Evolutionary conservation across 2,329 filamentous ascomycete species (phyloP).

Genomic region (Exutisphaerella laricina): DNA sequence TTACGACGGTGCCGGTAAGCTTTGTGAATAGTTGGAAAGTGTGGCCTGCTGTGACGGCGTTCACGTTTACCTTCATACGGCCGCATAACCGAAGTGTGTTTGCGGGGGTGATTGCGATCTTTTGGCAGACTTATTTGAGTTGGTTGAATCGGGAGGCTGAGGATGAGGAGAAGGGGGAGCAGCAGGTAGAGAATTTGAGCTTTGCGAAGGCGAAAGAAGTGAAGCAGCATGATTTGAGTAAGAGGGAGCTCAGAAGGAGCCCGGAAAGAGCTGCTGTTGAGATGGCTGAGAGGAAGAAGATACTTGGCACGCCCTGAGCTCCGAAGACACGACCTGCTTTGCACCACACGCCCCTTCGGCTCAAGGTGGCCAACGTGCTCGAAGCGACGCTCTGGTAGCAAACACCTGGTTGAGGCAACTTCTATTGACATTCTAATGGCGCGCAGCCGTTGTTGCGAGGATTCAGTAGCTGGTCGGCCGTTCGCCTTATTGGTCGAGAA

Average conservation of each 20-base stretch:
- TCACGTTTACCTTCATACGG: slow-evolving; percentile 79
- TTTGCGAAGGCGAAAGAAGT: slow-evolving; percentile 5
- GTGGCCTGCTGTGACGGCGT: slow-evolving; percentile 81
- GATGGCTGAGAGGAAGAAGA: slow-evolving; percentile 4
- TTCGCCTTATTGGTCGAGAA: too few species aligned
- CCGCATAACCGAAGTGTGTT: slow-evolving; percentile 77
- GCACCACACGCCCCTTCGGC: background rate
- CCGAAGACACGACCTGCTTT: background rate
- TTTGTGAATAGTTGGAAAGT: slow-evolving; percentile 76
- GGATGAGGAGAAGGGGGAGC: slow-evolving; percentile 37
- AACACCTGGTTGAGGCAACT: too few species aligned
- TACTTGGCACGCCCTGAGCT: background rate
- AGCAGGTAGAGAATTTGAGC: slow-evolving; percentile 22
- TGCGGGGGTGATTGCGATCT: slow-evolving; percentile 67
- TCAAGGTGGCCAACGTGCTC: too few species aligned
- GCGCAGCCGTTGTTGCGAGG: too few species aligned
- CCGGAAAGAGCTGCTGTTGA: slow-evolving; percentile 7
- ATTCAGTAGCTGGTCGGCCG: too few species aligned
- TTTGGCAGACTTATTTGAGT: slow-evolving; percentile 88
- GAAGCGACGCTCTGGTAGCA: too few species aligned
- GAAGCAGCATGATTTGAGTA: slow-evolving; percentile 10
- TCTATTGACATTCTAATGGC: too few species aligned
- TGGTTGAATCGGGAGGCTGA: slow-evolving; percentile 72
- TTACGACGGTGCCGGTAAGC: slow-evolving; percentile 68
- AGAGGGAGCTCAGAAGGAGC: slow-evolving; percentile 7